Evolutionary conservation across 164 flowering plant genomes (phyloP).

Genomic region (Vitis cinerea): DNA sequence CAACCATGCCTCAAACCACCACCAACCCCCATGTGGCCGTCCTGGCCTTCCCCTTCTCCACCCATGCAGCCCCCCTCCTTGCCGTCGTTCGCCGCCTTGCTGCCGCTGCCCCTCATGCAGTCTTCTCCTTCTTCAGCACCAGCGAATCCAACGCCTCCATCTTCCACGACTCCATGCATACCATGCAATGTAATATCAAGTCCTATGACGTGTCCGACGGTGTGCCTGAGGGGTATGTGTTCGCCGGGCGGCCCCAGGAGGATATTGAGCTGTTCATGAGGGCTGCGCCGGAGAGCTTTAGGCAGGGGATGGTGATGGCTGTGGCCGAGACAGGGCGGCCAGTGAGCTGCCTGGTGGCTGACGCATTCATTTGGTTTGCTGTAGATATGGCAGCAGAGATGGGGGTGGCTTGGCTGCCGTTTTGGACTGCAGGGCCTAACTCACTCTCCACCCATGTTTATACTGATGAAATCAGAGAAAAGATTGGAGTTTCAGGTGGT

Average conservation of each 20-base stretch:
- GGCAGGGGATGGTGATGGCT: constrained; percentile 25
- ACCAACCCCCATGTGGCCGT: constrained; percentile 35
- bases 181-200: constrained; percentile 8
- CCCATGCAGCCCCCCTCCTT: constrained; percentile 53
- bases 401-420: constrained; percentile 44
- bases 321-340: constrained; percentile 28
- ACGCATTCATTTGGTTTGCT: constrained; percentile 51
- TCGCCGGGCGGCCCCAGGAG: constrained; percentile 29
- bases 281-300: constrained; percentile 31
- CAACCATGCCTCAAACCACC: background rate
- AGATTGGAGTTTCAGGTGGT: constrained; percentile 14
- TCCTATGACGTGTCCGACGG: constrained; percentile 37
- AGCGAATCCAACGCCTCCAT: constrained; percentile 32
- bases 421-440: constrained; percentile 37
- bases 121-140: constrained; percentile 63
- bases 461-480: constrained; percentile 34
- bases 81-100: constrained; percentile 35
- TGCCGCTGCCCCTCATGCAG: constrained; percentile 23
- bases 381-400: constrained; percentile 43
- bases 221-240: constrained; percentile 30
- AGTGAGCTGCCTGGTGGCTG: constrained; percentile 37
- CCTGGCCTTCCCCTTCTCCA: constrained; percentile 50
- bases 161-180: constrained; percentile 1
- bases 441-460: constrained; percentile 39
- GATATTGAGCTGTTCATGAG: constrained; percentile 34